Evolutionary conservation across 768 basidiomycete genomes (phyloP).

Genomic region (Hypholoma fasciculare): DNA sequence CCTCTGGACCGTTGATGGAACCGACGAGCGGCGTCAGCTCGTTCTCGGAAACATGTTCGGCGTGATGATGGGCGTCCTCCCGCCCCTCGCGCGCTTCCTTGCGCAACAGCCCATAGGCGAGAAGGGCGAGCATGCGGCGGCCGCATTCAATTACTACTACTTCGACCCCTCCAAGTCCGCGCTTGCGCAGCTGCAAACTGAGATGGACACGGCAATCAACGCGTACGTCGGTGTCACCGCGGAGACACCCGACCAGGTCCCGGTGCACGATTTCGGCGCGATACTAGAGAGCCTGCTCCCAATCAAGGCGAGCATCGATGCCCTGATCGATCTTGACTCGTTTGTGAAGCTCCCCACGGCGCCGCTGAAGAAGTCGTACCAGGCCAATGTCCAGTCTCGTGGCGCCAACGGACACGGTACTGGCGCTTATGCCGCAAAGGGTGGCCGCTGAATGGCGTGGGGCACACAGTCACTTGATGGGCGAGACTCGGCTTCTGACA

Average conservation of each 20-base stretch:
- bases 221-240: conserved; percentile 12
- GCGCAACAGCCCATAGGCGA: conserved; percentile 20
- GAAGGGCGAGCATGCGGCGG: conserved; percentile 18
- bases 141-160: conserved; percentile 25
- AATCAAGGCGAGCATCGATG: conserved; percentile 14
- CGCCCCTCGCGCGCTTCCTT: conserved; percentile 24
- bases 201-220: conserved; percentile 14
- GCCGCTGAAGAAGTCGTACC: conserved; percentile 6
- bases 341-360: conserved; percentile 8
- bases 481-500: too few relatives aligned
- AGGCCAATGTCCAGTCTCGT: conserved; percentile 9
- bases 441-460: not conserved
- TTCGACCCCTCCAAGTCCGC: conserved; percentile 8
- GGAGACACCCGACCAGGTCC: conserved; percentile 15
- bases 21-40: conserved; percentile 11
- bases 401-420: conserved; percentile 13
- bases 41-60: conserved; percentile 23
- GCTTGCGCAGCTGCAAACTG: conserved; percentile 14
- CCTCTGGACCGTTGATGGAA: conserved; percentile 19
- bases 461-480: too few relatives aligned
- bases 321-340: conserved; percentile 9
- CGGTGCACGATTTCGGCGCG: conserved; percentile 8
- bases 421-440: not conserved
- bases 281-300: conserved; percentile 13
- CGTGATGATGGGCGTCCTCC: conserved; percentile 25